Evolutionary conservation across 176 grass and related monocot species (phyloP).

Genomic region (Aegilops bicornis): DNA sequence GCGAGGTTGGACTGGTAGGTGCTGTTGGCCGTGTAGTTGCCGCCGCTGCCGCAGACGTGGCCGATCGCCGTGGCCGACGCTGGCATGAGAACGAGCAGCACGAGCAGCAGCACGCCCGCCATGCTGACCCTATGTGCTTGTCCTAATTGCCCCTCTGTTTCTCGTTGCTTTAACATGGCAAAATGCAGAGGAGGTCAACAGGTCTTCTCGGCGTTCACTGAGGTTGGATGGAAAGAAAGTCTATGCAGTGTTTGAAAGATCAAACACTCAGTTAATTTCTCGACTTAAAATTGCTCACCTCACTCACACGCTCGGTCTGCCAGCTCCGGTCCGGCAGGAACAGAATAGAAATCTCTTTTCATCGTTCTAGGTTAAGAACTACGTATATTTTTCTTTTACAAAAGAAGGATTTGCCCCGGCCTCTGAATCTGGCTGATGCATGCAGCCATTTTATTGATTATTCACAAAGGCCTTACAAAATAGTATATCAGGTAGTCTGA

Average conservation of each 20-base stretch:
- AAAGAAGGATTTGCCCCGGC: no score
- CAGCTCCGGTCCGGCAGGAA: background rate
- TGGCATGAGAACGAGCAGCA: background rate
- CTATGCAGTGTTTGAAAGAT: background rate
- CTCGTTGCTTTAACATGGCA: background rate
- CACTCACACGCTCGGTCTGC: background rate
- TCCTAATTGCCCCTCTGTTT: background rate
- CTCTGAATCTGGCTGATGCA: no score
- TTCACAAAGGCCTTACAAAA: no score
- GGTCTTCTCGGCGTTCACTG: background rate
- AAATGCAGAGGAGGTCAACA: background rate
- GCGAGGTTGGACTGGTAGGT: constrained; percentile 16
- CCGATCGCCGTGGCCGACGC: constrained; percentile 8
- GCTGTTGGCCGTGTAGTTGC: constrained; percentile 21
- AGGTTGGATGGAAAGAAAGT: no score
- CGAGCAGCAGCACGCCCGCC: background rate
- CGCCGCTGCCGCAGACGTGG: constrained; percentile 15
- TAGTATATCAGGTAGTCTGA: no score
- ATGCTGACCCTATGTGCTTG: background rate
- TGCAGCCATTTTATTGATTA: no score
- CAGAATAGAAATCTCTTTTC: no score
- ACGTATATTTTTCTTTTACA: no score
- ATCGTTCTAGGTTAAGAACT: no score
- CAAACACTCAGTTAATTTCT: no score
- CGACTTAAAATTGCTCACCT: no score